Percentiles rank a stretch among this genome's conserved stretches.
These are phyloP conservation scores for Colletotrichum sidae DNA, from an alignment of 2,329 filamentous ascomycete genomes.

Conservation along the genomic window DNA sequence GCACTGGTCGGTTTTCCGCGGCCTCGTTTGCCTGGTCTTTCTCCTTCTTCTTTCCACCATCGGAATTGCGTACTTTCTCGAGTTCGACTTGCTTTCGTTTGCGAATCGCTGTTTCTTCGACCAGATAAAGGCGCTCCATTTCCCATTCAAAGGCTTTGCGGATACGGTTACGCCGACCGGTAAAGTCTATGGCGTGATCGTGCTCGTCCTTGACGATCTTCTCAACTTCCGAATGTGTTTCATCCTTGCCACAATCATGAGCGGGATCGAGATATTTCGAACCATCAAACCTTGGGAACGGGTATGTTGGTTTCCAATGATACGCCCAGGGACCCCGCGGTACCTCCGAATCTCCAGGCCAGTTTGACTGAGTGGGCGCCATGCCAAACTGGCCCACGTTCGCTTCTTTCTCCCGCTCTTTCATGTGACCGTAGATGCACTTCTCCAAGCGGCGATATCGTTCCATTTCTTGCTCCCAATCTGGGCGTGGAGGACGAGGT, in stretches of 20 bases:
- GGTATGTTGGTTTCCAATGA: neutral
- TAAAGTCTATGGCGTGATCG: neutral
- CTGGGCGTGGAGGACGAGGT: no score
- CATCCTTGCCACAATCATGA: neutral
- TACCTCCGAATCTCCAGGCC: no score
- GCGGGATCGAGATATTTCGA: neutral
- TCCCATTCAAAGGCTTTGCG: conserved; percentile 1
- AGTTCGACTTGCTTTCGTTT: fast-evolving
- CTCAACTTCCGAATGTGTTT: no score
- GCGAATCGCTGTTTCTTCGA: neutral
- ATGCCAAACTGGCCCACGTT: no score
- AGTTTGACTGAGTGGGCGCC: no score
- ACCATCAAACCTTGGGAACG: neutral
- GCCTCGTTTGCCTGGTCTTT: no score
- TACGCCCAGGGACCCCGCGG: neutral
- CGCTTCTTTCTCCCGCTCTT: neutral
- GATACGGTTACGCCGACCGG: neutral
- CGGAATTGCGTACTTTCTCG: no score
- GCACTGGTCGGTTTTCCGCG: neutral
- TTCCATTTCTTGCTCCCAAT: neutral
- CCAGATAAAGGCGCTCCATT: neutral
- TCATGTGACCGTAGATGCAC: neutral
- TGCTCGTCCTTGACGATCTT: neutral
- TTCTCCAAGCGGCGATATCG: neutral
- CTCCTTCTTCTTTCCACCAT: no score